A percentile compares a stretch with the other conserved stretches of the same genome.
These are phyloP conservation scores for Aspergillus floridensis DNA, from an alignment of 2,329 filamentous ascomycete genomes.

Conservation along the genomic window DNA sequence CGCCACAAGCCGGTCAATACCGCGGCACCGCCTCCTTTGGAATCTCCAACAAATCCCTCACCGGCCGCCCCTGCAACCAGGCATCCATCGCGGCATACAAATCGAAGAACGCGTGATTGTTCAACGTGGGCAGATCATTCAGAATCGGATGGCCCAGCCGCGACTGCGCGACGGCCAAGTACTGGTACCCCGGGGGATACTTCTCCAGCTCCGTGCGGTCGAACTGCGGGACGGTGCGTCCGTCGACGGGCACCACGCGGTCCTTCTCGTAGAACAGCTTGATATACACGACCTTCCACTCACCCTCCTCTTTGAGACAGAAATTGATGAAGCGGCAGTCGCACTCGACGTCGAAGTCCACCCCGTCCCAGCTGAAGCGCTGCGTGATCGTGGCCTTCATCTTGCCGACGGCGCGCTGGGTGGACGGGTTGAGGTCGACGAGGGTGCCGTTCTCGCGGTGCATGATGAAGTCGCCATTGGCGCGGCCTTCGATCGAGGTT, in stretches of 20 bases:
- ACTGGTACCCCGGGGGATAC: constrained; percentile 1
- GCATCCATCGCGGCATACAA: constrained; percentile 2
- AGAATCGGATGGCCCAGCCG: background rate
- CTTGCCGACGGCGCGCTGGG: background rate
- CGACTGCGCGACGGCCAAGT: background rate
- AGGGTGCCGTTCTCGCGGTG: constrained; percentile 3
- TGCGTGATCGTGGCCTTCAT: constrained; percentile 6
- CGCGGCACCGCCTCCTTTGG: background rate
- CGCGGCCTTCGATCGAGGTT: background rate
- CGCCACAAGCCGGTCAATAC: background rate
- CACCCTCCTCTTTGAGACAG: background rate
- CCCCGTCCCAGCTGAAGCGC: background rate
- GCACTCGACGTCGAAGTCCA: constrained; percentile 1
- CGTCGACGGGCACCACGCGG: background rate
- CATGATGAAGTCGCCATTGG: constrained; percentile 2
- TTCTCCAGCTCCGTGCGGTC: background rate
- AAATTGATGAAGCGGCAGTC: constrained; percentile 6
- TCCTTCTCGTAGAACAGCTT: constrained; percentile 4
- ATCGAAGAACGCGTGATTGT: background rate
- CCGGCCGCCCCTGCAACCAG: background rate
- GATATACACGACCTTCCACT: constrained; percentile 1
- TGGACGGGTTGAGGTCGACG: background rate
- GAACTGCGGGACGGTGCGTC: background rate
- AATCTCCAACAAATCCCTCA: background rate
- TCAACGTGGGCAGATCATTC: background rate